Percentiles rank a stretch among this genome's conserved stretches.
phyloP scores from a whole-genome alignment of 495 filamentous ascomycete genomes.

The Lasiosphaeria ovina region DNA sequence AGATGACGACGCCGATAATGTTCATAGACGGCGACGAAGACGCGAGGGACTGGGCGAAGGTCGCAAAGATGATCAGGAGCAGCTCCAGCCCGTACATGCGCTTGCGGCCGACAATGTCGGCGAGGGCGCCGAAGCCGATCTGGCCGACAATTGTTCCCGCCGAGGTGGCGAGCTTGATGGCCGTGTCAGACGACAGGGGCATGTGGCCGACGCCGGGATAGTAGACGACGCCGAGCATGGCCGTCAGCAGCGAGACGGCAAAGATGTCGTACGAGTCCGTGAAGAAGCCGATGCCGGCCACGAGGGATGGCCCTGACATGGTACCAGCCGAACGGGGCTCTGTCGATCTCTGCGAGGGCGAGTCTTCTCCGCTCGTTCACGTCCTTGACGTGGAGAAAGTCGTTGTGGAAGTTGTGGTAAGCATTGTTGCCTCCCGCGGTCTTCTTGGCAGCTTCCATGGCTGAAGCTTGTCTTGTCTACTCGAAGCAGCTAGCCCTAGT shows the following conservation, averaged over 20 bases:
- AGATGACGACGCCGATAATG: slow-evolving; percentile 75
- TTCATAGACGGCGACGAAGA: slow-evolving; percentile 65
- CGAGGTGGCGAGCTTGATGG: slow-evolving; percentile 86
- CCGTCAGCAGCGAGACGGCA: slow-evolving; percentile 61
- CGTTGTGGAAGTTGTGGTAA: slow-evolving; percentile 67
- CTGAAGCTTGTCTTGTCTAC: background rate
- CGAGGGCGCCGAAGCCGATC: slow-evolving; percentile 75
- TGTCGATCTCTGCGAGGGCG: slow-evolving; percentile 72
- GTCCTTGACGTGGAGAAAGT: slow-evolving; percentile 63
- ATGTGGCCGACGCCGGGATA: slow-evolving; percentile 55
- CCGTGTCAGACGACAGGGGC: slow-evolving; percentile 66
- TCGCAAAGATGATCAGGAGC: slow-evolving; percentile 84
- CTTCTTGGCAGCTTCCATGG: slow-evolving; percentile 32
- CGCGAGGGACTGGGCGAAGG: slow-evolving; percentile 72
- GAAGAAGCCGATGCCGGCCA: slow-evolving; percentile 77
- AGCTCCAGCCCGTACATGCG: slow-evolving; percentile 86
- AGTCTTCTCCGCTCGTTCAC: slow-evolving; percentile 68
- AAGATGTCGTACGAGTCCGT: slow-evolving; percentile 76
- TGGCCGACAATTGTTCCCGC: slow-evolving; percentile 85
- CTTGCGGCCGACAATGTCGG: slow-evolving; percentile 76
- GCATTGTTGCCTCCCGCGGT: slow-evolving; percentile 63
- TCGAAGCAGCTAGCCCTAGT: background rate
- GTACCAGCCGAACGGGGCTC: slow-evolving; percentile 74
- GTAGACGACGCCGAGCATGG: slow-evolving; percentile 75
- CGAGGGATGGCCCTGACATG: slow-evolving; percentile 66